Conservation (phyloP, 1,139 yeast species). For the Eremothecium gossypii region DNA sequence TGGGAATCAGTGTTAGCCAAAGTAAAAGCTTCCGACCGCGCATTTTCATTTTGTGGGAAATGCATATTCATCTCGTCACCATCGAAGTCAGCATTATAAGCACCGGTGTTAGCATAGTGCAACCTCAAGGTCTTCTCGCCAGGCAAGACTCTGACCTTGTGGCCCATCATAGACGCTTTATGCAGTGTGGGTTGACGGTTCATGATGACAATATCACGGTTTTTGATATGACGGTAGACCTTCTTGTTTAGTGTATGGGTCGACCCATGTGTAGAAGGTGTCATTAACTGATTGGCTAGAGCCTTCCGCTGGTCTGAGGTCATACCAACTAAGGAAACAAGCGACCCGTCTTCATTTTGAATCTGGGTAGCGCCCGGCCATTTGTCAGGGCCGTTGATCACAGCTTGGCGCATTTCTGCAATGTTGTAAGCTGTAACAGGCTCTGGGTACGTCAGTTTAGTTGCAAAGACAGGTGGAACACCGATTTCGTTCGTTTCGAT, state of each 20-base stretch:
- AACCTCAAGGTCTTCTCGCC: constrained; percentile 94
- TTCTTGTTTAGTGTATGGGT: constrained; percentile 69
- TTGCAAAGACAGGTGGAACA: constrained; percentile 97
- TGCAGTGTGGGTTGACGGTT: constrained; percentile 99
- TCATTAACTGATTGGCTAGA: constrained; percentile 86
- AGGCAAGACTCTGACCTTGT: constrained; percentile 90
- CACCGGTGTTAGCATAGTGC: constrained; percentile 98
- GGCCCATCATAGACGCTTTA: constrained; percentile 99
- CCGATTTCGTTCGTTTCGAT: constrained; percentile 97
- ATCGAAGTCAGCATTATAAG: constrained; percentile 98
- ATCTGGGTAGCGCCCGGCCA: constrained; percentile 99
- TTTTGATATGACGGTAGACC: constrained; percentile 87
- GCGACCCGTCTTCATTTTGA: constrained; percentile 91
- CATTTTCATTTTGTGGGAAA: constrained; percentile 97
- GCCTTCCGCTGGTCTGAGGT: constrained; percentile 90
- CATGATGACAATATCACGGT: constrained; percentile 94
- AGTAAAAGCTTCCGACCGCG: constrained; percentile 91
- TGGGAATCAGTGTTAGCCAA: constrained; percentile 96
- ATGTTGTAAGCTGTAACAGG: constrained; percentile 95
- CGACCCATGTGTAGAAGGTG: constrained; percentile 55
- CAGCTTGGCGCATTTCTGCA: constrained; percentile 86
- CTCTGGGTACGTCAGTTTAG: constrained; percentile 91
- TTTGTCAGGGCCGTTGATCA: constrained; percentile 89
- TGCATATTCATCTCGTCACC: constrained; percentile 99
- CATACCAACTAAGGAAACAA: constrained; percentile 80